Percentiles rank a stretch among this genome's conserved stretches.
Evolutionary conservation across 2,329 filamentous ascomycete genomes (phyloP).

Genomic region (Paecilomyces variotii): DNA sequence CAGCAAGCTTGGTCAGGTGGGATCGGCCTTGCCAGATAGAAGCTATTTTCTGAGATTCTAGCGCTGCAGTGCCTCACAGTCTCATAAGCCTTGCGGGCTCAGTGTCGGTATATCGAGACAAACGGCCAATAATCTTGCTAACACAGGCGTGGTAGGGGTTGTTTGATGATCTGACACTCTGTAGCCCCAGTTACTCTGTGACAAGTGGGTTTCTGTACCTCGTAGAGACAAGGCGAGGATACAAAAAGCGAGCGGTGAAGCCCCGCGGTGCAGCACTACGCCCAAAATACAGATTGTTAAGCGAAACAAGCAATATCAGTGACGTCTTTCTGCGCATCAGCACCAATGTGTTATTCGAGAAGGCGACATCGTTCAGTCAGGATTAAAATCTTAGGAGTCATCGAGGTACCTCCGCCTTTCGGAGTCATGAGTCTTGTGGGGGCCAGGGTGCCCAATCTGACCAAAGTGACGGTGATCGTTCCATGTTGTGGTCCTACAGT

Average conservation of each 20-base stretch:
- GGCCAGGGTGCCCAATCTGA: background rate
- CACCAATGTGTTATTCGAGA: background rate
- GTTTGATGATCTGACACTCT: background rate
- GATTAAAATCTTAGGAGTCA: background rate
- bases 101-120: background rate
- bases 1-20: background rate
- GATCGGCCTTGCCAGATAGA: slow-evolving; percentile 16
- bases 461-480: background rate
- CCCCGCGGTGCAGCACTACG: background rate
- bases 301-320: background rate
- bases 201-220: background rate
- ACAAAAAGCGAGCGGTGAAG: slow-evolving; percentile 9
- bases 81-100: background rate
- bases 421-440: background rate
- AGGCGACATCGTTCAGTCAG: background rate
- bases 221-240: background rate
- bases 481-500: background rate
- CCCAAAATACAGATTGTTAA: background rate
- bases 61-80: background rate
- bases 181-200: background rate
- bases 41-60: background rate
- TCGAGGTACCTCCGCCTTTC: background rate
- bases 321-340: background rate
- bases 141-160: background rate
- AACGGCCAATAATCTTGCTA: background rate